Percentiles rank a stretch among this genome's conserved stretches.
Conservation (phyloP, 116 monocot genomes). For the Dioscorea cayenensis region DNA sequence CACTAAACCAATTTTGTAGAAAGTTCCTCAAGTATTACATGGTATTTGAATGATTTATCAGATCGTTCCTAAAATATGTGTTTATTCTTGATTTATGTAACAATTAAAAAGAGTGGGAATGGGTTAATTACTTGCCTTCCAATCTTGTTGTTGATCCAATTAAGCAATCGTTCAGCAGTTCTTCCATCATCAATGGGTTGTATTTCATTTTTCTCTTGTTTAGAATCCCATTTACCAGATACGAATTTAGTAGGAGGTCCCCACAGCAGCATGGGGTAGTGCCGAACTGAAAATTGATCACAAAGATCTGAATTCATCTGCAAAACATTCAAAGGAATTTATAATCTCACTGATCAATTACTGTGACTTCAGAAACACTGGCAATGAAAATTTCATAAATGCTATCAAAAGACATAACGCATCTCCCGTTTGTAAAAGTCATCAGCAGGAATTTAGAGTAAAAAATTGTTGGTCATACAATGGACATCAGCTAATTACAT, state of each 20-base stretch:
- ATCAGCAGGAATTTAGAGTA: no score
- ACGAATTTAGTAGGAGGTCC: slow-evolving; percentile 65
- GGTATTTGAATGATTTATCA: neutral
- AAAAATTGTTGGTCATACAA: no score
- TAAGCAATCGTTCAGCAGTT: slow-evolving; percentile 69
- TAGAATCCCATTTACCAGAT: slow-evolving; percentile 48
- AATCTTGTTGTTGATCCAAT: slow-evolving; percentile 84
- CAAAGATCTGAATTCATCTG: slow-evolving; percentile 82
- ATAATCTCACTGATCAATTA: slow-evolving; percentile 2
- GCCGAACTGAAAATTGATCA: slow-evolving; percentile 63
- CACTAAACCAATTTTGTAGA: no score
- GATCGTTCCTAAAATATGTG: no score
- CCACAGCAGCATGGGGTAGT: slow-evolving; percentile 84
- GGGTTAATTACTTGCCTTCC: slow-evolving; percentile 43
- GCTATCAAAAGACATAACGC: no score
- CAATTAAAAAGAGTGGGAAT: neutral
- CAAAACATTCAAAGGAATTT: slow-evolving; percentile 35
- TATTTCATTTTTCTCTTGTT: slow-evolving; percentile 64
- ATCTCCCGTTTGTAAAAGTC: no score
- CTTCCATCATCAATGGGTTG: slow-evolving; percentile 63
- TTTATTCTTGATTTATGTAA: neutral
- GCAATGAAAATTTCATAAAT: no score
- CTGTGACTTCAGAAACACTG: no score
- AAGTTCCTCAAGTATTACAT: no score
- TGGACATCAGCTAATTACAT: no score